Base-by-base conservation (phyloP, 768 basidiomycete genomes). In the Tricholoma sp. region DNA sequence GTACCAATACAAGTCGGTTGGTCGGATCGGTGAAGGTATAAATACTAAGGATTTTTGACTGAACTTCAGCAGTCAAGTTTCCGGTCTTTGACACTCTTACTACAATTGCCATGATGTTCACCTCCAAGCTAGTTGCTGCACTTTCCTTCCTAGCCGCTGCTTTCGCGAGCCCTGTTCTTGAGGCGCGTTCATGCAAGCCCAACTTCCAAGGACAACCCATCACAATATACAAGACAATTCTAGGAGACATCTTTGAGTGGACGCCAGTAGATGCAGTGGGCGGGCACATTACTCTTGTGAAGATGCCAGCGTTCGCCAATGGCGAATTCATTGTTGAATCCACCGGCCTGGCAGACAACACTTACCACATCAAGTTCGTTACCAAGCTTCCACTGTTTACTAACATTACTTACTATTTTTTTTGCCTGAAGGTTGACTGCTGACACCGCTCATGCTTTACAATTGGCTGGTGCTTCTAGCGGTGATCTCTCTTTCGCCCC, bases 361-460 rank as follows among this genome's bases (percentile, higher is more conserved):
- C 56, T 36, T 57, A 57, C 44, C 51, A 53, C 13, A 34, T 57
- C 52, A 57, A 57, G 56, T 57, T 15, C 28, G 56, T 39, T 24
- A 15, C 32, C 33, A 44, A 6, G 4, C 1, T 18, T 53, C 17
- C 28, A 33, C 29, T 17, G 37, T 34, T 20, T 29, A 13, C 32
- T 36, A 10, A 36, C 6, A 24, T 24, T 24, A 24, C 24, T 24
- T 24, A 24, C 24, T 24, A 24, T 11, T 24, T 3, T 24, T 3
- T 45, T 13, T 13, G 33, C 20, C 6, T 42, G 11, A 31, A 53
- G 56, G 33, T 17, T 52, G 39, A 44, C 37, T 17, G 51, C 56
- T 17, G 56, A 57, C 34, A 52, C 42, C 13, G 51, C 52, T 12
- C 56, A 36, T 8, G 32, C 17, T 1, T 45, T 53, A 31, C 50